These are phyloP conservation scores for Gastrodia elata DNA, from an alignment of 106 monocot genomes.

Conservation along the genomic window DNA sequence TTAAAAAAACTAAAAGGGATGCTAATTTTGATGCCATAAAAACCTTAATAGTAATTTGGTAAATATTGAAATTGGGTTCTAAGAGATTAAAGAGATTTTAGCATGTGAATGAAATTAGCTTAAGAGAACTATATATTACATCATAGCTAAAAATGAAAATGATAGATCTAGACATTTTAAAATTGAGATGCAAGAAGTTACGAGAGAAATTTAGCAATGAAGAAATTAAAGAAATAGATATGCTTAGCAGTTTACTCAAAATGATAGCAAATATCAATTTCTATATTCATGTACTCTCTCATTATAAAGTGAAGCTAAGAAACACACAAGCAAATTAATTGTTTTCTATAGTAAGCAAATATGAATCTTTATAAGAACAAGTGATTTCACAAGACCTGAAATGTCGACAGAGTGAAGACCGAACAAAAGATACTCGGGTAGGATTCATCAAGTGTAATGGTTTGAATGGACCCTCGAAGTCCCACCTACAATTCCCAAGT, in stretches of 20 bases:
- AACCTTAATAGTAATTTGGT: too few relatives aligned
- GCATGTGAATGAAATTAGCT: too few relatives aligned
- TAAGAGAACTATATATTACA: too few relatives aligned
- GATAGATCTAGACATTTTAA: too few relatives aligned
- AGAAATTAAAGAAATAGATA: background rate
- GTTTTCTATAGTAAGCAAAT: too few relatives aligned
- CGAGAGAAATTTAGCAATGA: too few relatives aligned
- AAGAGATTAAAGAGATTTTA: too few relatives aligned
- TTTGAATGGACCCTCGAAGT: slow-evolving; percentile 86
- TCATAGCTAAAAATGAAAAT: too few relatives aligned
- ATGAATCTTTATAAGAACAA: background rate
- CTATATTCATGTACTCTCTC: background rate
- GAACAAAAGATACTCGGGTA: slow-evolving; percentile 72
- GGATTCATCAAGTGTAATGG: slow-evolving; percentile 90
- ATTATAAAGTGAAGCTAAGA: background rate
- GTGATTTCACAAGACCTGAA: slow-evolving; percentile 47
- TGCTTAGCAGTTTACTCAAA: background rate
- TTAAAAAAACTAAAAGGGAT: too few relatives aligned
- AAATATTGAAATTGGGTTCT: too few relatives aligned
- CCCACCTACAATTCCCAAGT: slow-evolving; percentile 61
- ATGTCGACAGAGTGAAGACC: slow-evolving; percentile 75
- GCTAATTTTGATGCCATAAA: too few relatives aligned
- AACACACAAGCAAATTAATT: background rate
- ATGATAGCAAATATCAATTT: background rate
- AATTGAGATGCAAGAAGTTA: too few relatives aligned